Conservation (phyloP, 2,329 filamentous ascomycete genomes). For the Pyricularia sp. region DNA sequence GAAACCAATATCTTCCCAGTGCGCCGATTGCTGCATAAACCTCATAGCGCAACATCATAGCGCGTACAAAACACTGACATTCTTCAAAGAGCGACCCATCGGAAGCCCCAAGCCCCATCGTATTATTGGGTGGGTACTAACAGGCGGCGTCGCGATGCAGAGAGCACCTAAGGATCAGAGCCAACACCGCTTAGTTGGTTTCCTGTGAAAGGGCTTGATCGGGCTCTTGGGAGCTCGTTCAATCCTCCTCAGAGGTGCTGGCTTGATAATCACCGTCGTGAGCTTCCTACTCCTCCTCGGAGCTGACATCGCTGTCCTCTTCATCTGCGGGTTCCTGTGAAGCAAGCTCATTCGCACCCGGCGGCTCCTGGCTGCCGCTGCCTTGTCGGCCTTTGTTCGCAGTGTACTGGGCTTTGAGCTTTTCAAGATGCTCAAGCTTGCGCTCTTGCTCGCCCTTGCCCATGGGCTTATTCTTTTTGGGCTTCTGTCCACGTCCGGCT, state of each 20-base stretch:
- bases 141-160: background rate
- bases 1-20: background rate
- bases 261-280: background rate
- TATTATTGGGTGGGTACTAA: background rate
- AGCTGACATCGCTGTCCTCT: constrained; percentile 35
- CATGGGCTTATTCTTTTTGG: constrained; percentile 72
- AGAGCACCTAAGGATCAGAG: background rate
- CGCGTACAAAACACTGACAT: background rate
- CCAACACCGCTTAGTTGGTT: background rate
- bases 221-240: background rate
- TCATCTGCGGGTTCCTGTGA: constrained; percentile 31
- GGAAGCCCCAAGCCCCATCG: background rate
- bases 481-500: constrained; percentile 33
- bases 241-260: background rate
- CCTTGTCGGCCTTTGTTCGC: constrained; percentile 21
- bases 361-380: constrained; percentile 37
- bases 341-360: constrained; percentile 25
- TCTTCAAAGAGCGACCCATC: background rate
- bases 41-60: background rate
- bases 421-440: constrained; percentile 53
- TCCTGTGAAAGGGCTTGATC: background rate
- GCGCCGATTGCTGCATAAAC: background rate
- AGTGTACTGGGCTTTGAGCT: constrained; percentile 43
- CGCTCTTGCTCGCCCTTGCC: constrained; percentile 62
- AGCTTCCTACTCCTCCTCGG: constrained; percentile 33